phyloP scores from a whole-genome alignment of 805 yeast species.

The Barnettozyma salicaria region DNA sequence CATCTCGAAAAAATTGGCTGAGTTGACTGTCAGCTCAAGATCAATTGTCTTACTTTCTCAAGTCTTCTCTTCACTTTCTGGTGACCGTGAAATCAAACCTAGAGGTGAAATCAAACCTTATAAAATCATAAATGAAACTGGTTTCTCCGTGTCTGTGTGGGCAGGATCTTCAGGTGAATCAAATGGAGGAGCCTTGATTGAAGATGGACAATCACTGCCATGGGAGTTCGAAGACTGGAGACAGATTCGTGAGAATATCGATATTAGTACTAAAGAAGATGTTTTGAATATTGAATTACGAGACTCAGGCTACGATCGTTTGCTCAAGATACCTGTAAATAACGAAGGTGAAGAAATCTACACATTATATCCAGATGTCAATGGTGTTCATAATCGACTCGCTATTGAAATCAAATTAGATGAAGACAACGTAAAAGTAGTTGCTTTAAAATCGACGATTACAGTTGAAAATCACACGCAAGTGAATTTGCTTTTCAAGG shows the following conservation, averaged over 20 bases:
- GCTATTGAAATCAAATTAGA: constrained; percentile 65
- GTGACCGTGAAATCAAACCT: constrained; percentile 48
- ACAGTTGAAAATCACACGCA: constrained; percentile 59
- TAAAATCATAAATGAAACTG: constrained; percentile 76
- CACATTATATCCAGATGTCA: constrained; percentile 54
- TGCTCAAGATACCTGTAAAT: constrained; percentile 57
- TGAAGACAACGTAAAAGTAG: constrained; percentile 71
- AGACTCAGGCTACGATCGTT: constrained; percentile 48
- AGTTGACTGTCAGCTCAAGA: constrained; percentile 74
- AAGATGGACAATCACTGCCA: constrained; percentile 46
- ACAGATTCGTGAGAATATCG: constrained; percentile 70
- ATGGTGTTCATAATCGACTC: constrained; percentile 66
- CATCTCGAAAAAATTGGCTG: constrained; percentile 70
- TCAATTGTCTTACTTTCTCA: constrained; percentile 74
- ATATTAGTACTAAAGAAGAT: constrained; percentile 55
- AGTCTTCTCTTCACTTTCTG: constrained; percentile 51
- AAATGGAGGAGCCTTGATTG: constrained; percentile 30
- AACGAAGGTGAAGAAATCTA: constrained; percentile 80
- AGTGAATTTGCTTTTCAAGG: constrained; percentile 37
- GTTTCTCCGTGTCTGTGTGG: constrained; percentile 78
- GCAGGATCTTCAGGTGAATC: constrained; percentile 39
- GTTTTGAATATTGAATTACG: constrained; percentile 57
- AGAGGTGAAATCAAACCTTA: constrained; percentile 83
- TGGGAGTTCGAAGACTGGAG: constrained; percentile 98
- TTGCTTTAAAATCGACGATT: constrained; percentile 73